These are phyloP conservation scores for Litsea cubeba DNA, from an alignment of 164 flowering plant species.

Conservation along the genomic window DNA sequence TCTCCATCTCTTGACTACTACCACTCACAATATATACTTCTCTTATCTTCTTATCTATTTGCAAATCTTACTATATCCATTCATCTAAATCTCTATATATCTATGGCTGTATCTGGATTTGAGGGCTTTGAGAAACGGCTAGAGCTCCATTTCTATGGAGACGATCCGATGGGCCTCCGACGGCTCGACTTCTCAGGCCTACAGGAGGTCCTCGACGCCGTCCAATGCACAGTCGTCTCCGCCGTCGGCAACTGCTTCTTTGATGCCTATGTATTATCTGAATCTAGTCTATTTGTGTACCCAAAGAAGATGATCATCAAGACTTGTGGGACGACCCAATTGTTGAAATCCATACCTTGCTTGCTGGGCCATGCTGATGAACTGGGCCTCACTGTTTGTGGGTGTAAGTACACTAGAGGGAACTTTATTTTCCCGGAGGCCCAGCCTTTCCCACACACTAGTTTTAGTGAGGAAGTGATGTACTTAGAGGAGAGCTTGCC, in stretches of 20 bases:
- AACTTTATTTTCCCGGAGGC: conserved; percentile 75
- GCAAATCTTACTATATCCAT: conserved; percentile 2
- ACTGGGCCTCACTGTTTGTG: conserved; percentile 39
- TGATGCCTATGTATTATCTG: conserved; percentile 89
- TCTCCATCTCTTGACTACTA: conserved; percentile 24
- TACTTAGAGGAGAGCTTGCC: conserved; percentile 56
- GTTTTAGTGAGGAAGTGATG: conserved; percentile 66
- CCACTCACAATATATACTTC: background rate
- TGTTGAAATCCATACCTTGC: conserved; percentile 73
- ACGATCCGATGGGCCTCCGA: conserved; percentile 59
- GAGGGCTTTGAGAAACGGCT: conserved; percentile 89
- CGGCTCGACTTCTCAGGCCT: conserved; percentile 39
- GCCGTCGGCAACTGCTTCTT: conserved; percentile 62
- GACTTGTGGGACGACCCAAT: conserved; percentile 94
- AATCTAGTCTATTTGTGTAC: conserved; percentile 85
- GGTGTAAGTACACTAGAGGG: conserved; percentile 80
- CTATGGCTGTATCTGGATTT: conserved; percentile 73
- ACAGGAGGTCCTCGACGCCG: conserved; percentile 52
- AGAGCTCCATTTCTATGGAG: conserved; percentile 78
- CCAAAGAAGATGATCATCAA: conserved; percentile 84
- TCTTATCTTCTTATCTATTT: background rate
- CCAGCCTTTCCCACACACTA: conserved; percentile 79
- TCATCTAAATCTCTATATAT: background rate
- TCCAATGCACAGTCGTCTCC: conserved; percentile 88
- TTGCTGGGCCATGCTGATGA: conserved; percentile 42